Evolutionary conservation across 1,284 basidiomycete genomes (phyloP).

Genomic region (Coniferiporia weirii): DNA sequence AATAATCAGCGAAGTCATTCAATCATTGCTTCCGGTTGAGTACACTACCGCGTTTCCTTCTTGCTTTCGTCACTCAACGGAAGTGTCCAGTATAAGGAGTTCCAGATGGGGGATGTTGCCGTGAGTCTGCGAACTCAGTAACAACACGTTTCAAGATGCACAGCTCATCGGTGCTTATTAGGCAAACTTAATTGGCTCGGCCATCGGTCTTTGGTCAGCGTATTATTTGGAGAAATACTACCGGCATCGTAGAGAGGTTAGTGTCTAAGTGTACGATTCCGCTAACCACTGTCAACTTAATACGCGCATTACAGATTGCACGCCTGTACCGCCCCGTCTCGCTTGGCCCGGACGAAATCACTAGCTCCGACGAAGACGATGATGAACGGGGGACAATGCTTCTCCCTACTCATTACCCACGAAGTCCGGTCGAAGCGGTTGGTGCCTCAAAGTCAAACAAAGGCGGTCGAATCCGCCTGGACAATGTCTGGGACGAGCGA

Average conservation of each 20-base stretch:
- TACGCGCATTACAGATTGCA: conserved; percentile 47
- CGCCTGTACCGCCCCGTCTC: conserved; percentile 61
- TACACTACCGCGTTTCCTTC: conserved; percentile 10
- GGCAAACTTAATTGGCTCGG: conserved; percentile 81
- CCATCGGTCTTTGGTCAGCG: conserved; percentile 62
- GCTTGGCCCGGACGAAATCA: conserved; percentile 46
- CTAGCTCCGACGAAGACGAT: conserved; percentile 51
- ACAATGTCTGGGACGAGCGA: conserved; percentile 71
- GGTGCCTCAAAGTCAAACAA: conserved; percentile 16
- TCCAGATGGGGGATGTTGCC: conserved; percentile 72
- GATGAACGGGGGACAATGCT: conserved; percentile 45
- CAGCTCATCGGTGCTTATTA: conserved; percentile 26
- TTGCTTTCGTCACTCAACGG: neutral
- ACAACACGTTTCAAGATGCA: conserved; percentile 13
- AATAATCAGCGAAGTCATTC: conserved; percentile 81
- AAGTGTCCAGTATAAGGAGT: conserved; percentile 62
- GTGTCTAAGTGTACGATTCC: conserved; percentile 6
- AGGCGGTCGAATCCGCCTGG: conserved; percentile 34
- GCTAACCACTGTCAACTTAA: neutral
- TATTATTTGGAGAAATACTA: conserved; percentile 71
- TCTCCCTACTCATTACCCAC: conserved; percentile 44
- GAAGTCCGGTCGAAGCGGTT: conserved; percentile 21
- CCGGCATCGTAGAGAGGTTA: conserved; percentile 68
- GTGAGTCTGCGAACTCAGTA: conserved; percentile 36
- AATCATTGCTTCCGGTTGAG: conserved; percentile 70